These are phyloP conservation scores for Leccinum uliginosum DNA, from an alignment of 768 basidiomycete species.

Conservation along the genomic window DNA sequence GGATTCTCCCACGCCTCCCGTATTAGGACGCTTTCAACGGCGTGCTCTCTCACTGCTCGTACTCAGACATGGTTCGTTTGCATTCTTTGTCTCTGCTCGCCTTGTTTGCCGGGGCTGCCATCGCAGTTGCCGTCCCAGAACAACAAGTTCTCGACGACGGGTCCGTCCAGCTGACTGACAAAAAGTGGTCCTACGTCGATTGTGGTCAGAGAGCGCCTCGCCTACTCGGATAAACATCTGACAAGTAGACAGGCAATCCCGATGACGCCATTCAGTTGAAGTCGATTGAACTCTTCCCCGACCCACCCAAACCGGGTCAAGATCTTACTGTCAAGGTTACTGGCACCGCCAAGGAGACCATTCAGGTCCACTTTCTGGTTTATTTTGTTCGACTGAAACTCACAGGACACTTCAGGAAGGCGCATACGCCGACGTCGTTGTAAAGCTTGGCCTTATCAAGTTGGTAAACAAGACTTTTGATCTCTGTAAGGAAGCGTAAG, in stretches of 20 bases:
- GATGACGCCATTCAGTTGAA: slow-evolving; percentile 56
- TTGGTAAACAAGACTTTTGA: slow-evolving; percentile 82
- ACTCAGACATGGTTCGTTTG: slow-evolving; percentile 29
- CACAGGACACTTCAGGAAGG: slow-evolving; percentile 61
- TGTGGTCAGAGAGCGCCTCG: slow-evolving; percentile 59
- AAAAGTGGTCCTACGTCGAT: slow-evolving; percentile 61
- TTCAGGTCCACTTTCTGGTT: slow-evolving; percentile 52
- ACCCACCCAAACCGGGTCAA: slow-evolving; percentile 86
- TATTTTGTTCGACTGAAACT: slow-evolving; percentile 2
- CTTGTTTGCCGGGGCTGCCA: slow-evolving; percentile 20
- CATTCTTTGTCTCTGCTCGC: slow-evolving; percentile 26
- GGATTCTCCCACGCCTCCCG: slow-evolving; percentile 18
- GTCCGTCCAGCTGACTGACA: slow-evolving; percentile 33
- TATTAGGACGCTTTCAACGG: slow-evolving; percentile 16
- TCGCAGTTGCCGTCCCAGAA: slow-evolving; percentile 21
- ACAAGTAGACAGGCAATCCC: slow-evolving; percentile 36
- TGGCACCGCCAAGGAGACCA: slow-evolving; percentile 50
- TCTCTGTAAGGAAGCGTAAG: slow-evolving; percentile 92
- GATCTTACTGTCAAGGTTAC: slow-evolving; percentile 81
- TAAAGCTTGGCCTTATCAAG: slow-evolving; percentile 93
- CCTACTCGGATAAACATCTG: not conserved
- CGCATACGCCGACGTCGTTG: slow-evolving; percentile 81
- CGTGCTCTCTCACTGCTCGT: slow-evolving; percentile 16
- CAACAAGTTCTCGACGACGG: slow-evolving; percentile 31
- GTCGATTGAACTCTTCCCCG: slow-evolving; percentile 72